phyloP scores from a whole-genome alignment of 805 yeast species.

The Pichia californica region DNA sequence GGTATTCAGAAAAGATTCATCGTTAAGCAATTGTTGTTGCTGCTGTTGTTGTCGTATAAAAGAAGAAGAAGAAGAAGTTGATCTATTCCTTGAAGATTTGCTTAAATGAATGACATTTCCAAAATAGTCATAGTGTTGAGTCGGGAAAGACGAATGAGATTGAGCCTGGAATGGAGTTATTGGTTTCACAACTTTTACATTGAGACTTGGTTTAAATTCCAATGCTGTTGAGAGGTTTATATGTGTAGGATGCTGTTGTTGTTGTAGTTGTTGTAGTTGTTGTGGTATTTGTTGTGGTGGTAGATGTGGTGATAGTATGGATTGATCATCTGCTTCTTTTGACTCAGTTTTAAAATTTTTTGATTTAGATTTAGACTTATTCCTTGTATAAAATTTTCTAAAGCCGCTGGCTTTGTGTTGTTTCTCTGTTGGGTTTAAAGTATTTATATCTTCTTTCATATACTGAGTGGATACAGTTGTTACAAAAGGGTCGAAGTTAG shows the following conservation, averaged over 20 bases:
- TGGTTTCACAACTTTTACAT: too few species aligned
- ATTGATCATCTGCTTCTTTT: not conserved
- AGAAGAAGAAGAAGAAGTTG: slow-evolving; percentile 2
- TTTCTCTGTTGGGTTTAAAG: not conserved
- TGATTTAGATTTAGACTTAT: not conserved
- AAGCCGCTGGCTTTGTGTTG: not conserved
- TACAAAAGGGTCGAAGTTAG: not conserved
- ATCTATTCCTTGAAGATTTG: not conserved
- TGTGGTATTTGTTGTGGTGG: not conserved
- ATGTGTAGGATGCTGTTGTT: not conserved
- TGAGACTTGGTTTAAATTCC: not conserved
- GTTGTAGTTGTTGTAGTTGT: not conserved
- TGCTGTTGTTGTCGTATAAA: not conserved
- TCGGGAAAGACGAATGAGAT: not conserved
- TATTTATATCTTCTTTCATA: too few species aligned
- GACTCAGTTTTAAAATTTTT: not conserved
- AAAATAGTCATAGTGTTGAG: not conserved
- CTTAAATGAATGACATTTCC: not conserved
- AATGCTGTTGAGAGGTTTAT: not conserved
- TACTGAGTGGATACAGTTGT: not conserved
- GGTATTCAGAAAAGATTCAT: slow-evolving; percentile 3
- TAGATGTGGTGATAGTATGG: not conserved
- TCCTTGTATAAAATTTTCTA: slow-evolving; percentile 2
- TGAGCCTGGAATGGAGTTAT: not conserved
- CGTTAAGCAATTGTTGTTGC: not conserved